Percentiles rank a stretch among this genome's conserved stretches.
These are phyloP conservation scores for Torulaspora quercuum DNA, from an alignment of 805 yeast genomes.

Conservation along the genomic window DNA sequence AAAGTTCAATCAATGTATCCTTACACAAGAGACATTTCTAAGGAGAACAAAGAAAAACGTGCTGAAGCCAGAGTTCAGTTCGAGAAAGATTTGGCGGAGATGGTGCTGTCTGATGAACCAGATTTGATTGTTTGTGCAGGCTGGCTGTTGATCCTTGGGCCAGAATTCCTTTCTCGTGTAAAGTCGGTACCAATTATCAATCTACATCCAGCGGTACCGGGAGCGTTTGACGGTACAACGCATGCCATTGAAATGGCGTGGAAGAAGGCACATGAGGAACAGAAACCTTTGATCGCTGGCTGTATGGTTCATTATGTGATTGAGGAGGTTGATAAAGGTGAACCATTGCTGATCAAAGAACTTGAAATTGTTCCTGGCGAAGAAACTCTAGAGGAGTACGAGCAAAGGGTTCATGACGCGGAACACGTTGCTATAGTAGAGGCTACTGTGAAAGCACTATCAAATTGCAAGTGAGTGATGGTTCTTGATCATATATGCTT, in stretches of 20 bases:
- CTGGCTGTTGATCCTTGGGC: constrained; percentile 92
- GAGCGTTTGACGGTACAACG: constrained; percentile 88
- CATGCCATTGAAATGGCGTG: constrained; percentile 96
- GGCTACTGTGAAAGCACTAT: constrained; percentile 67
- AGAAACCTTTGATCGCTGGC: constrained; percentile 73
- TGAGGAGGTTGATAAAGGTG: constrained; percentile 91
- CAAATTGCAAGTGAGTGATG: no score
- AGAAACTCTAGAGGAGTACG: constrained; percentile 78
- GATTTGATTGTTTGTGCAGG: constrained; percentile 96
- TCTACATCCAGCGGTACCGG: constrained; percentile 95
- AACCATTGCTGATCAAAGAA: constrained; percentile 80
- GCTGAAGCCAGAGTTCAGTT: constrained; percentile 60
- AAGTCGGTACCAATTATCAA: constrained; percentile 77
- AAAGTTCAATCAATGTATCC: constrained; percentile 63
- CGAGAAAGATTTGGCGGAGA: constrained; percentile 72
- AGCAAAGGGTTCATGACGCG: constrained; percentile 69
- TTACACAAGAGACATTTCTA: constrained; percentile 73
- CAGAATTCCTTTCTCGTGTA: constrained; percentile 66
- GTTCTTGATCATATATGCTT: no score
- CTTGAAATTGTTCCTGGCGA: constrained; percentile 58
- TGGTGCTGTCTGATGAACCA: constrained; percentile 64
- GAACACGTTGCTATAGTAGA: constrained; percentile 94
- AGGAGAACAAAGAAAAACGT: constrained; percentile 59
- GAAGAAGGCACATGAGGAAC: constrained; percentile 76
- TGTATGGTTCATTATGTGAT: constrained; percentile 97